Evolutionary conservation across 2,329 filamentous ascomycete species (phyloP).

Genomic region (Microcera coccophila): DNA sequence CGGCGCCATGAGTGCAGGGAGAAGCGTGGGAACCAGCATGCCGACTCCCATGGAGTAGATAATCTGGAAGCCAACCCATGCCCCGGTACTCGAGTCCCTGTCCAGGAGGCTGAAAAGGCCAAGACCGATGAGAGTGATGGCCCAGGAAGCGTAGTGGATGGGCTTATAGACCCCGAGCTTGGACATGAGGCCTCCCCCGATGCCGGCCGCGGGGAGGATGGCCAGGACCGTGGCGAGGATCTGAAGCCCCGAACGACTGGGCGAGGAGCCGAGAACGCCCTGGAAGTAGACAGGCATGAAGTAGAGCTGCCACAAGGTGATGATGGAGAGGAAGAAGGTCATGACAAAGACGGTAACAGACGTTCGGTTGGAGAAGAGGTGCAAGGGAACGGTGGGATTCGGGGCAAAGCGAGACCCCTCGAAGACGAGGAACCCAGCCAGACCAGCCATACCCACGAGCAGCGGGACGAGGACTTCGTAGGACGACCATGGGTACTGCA

Average conservation of each 20-base stretch:
- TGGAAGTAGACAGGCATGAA: conserved; percentile 50
- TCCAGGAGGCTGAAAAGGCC: conserved; percentile 43
- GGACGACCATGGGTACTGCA: conserved; percentile 46
- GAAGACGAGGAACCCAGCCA: conserved; percentile 35
- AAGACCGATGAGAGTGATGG: conserved; percentile 34
- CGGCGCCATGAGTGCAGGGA: conserved; percentile 42
- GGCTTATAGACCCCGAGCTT: conserved; percentile 31
- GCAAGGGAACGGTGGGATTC: conserved; percentile 40
- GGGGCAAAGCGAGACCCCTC: conserved; percentile 24
- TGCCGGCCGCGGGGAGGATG: conserved; percentile 23
- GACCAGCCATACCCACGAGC: conserved; percentile 38
- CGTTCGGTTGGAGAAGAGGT: conserved; percentile 44
- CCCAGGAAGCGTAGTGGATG: conserved; percentile 33
- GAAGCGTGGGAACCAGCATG: conserved; percentile 37
- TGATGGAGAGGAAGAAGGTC: conserved; percentile 19
- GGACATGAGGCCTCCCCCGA: conserved; percentile 25
- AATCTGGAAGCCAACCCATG: conserved; percentile 43
- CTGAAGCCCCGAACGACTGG: conserved; percentile 32
- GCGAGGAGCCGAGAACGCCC: conserved; percentile 32
- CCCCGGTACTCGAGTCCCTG: conserved; percentile 31
- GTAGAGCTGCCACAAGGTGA: conserved; percentile 36
- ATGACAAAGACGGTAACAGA: conserved; percentile 14
- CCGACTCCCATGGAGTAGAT: conserved; percentile 40
- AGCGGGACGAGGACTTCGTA: conserved; percentile 46
- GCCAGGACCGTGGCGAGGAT: conserved; percentile 23